A percentile compares a stretch with the other conserved stretches of the same genome.
These are phyloP conservation scores for Ceratobasidium sp. DNA, from an alignment of 1,284 basidiomycete species.

Conservation along the genomic window DNA sequence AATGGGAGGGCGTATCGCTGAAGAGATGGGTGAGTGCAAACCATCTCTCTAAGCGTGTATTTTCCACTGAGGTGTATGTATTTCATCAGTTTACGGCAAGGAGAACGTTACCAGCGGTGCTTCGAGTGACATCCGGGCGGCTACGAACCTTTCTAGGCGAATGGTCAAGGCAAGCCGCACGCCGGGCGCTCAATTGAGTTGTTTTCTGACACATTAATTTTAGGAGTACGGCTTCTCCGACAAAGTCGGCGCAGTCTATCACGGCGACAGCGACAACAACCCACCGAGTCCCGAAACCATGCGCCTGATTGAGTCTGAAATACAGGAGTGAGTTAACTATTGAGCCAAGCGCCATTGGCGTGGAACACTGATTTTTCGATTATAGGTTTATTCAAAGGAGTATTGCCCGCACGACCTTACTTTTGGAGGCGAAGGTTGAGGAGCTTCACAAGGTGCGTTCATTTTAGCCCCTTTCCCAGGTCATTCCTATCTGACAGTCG, in stretches of 20 bases:
- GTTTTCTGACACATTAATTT: constrained; percentile 18
- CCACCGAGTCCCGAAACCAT: constrained; percentile 76
- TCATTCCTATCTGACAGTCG: constrained; percentile 12
- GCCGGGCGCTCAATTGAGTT: constrained; percentile 12
- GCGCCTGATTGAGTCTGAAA: constrained; percentile 86
- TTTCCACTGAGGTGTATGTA: constrained; percentile 23
- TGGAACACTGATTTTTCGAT: constrained; percentile 14
- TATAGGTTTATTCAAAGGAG: constrained; percentile 79
- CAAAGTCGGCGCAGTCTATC: constrained; percentile 84
- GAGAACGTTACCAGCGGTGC: constrained; percentile 93
- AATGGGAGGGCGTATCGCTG: constrained; percentile 93
- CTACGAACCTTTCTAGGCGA: constrained; percentile 80
- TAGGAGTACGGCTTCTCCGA: constrained; percentile 86
- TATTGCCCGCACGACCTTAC: constrained; percentile 75
- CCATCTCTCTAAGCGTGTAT: constrained; percentile 16
- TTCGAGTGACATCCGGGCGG: constrained; percentile 82
- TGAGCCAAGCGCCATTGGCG: constrained; percentile 13
- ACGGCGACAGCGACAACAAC: constrained; percentile 71
- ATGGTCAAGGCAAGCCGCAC: constrained; percentile 82
- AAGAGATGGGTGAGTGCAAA: constrained; percentile 76
- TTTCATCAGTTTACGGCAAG: constrained; percentile 77
- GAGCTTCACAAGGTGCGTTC: constrained; percentile 80
- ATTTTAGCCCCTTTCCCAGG: constrained; percentile 49
- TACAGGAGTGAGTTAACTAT: constrained; percentile 69
- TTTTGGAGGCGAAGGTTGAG: constrained; percentile 71